Percentiles rank a stretch among this genome's conserved stretches.
Evolutionary conservation across 306 rosid genomes (phyloP).

Genomic region (Delonix regia): DNA sequence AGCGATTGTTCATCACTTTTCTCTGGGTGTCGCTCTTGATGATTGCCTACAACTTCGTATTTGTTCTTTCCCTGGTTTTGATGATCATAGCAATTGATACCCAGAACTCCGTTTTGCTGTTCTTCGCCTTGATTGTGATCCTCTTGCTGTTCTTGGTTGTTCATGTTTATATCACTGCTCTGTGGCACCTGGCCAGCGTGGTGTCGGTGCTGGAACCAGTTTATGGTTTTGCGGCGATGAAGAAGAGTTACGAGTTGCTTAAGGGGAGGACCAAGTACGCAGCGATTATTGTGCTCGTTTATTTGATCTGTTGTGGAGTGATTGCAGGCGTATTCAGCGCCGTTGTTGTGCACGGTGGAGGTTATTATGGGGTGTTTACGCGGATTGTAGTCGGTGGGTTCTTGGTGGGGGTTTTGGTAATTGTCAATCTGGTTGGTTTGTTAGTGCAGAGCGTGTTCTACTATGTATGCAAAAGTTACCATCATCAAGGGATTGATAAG

Average conservation of each 20-base stretch:
- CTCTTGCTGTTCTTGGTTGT: constrained; percentile 52
- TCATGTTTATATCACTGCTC: constrained; percentile 63
- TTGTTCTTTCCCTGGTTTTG: constrained; percentile 49
- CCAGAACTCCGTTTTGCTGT: constrained; percentile 42
- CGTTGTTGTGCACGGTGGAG: constrained; percentile 85
- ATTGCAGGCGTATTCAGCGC: constrained; percentile 60
- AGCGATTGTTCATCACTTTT: constrained; percentile 82
- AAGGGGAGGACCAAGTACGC: constrained; percentile 72
- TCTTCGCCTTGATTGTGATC: constrained; percentile 42
- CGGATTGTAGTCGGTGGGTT: constrained; percentile 90
- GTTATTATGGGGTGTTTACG: constrained; percentile 51
- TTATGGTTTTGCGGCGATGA: constrained; percentile 66
- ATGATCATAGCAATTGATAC: constrained; percentile 62
- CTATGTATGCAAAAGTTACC: constrained; percentile 90
- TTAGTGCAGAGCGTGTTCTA: constrained; percentile 91
- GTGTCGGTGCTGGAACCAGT: constrained; percentile 70
- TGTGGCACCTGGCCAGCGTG: constrained; percentile 77
- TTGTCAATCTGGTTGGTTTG: constrained; percentile 89
- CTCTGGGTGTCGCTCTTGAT: constrained; percentile 78
- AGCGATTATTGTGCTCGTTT: constrained; percentile 54
- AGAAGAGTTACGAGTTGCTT: constrained; percentile 65
- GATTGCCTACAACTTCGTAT: constrained; percentile 65
- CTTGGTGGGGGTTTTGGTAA: constrained; percentile 80
- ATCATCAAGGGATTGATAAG: constrained; percentile 93
- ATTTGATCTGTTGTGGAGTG: constrained; percentile 57